These are phyloP conservation scores for Artomyces pyxidatus DNA, from an alignment of 768 basidiomycete genomes.

Conservation along the genomic window DNA sequence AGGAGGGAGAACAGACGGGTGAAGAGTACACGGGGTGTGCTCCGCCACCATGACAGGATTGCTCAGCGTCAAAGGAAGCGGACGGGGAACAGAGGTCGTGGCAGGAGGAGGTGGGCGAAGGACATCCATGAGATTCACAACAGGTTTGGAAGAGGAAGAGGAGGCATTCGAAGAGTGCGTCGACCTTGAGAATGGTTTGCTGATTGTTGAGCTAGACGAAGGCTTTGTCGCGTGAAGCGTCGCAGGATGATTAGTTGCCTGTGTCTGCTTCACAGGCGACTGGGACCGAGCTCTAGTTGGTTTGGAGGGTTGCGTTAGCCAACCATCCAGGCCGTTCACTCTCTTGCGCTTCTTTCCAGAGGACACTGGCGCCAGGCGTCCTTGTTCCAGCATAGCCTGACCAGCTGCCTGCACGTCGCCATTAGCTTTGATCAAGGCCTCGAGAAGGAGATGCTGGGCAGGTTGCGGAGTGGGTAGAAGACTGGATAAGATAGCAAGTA, in stretches of 20 bases:
- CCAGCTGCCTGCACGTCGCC: conserved; percentile 12
- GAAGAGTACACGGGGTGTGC: conserved; percentile 71
- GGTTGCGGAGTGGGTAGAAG: conserved; percentile 9
- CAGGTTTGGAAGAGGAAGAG: conserved; percentile 1
- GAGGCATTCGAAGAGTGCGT: background rate
- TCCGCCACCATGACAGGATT: conserved; percentile 56
- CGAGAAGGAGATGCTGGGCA: conserved; percentile 10
- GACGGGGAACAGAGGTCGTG: conserved; percentile 25
- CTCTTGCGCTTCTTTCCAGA: conserved; percentile 37
- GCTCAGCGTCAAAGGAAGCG: conserved; percentile 52
- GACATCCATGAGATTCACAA: conserved; percentile 12
- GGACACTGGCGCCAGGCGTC: background rate
- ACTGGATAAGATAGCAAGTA: conserved; percentile 15
- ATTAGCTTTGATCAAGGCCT: conserved; percentile 11
- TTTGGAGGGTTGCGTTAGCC: conserved; percentile 36
- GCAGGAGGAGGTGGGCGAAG: conserved; percentile 10
- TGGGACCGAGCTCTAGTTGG: background rate
- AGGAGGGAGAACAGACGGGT: conserved; percentile 58
- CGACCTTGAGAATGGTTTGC: conserved; percentile 6
- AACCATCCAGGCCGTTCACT: conserved; percentile 37
- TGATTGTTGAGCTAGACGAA: background rate
- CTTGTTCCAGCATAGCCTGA: background rate
- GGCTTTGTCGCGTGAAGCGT: no score
- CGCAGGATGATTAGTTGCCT: background rate
- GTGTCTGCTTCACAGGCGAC: background rate